phyloP scores from a whole-genome alignment of 2,329 filamentous ascomycete species.

The Aspergillus chevalieri region DNA sequence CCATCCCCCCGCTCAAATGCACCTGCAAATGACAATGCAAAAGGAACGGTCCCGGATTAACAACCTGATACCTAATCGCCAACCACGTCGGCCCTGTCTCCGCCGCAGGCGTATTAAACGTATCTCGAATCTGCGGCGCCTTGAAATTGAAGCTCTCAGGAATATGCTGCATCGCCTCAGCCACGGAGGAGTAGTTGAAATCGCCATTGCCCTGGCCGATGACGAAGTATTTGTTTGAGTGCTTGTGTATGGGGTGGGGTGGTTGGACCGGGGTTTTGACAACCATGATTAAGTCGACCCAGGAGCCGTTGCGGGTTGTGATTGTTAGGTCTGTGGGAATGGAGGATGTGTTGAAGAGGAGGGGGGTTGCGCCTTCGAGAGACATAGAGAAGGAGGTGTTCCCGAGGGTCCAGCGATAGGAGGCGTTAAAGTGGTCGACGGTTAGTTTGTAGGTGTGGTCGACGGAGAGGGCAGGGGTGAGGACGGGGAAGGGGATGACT shows the following conservation, averaged over 20 bases:
- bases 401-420: conserved; percentile 49
- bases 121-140: conserved; percentile 51
- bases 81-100: conserved; percentile 38
- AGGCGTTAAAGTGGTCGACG: conserved; percentile 27
- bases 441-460: conserved; percentile 42
- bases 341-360: conserved; percentile 43
- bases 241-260: conserved; percentile 59
- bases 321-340: conserved; percentile 44
- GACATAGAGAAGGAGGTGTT: conserved; percentile 34
- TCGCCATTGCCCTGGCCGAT: conserved; percentile 48
- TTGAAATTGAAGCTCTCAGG: conserved; percentile 53
- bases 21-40: conserved; percentile 53
- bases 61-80: conserved; percentile 48
- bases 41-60: conserved; percentile 50
- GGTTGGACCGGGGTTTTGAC: conserved; percentile 44
- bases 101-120: conserved; percentile 36
- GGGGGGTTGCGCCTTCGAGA: conserved; percentile 36
- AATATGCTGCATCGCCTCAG: conserved; percentile 44
- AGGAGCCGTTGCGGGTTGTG: conserved; percentile 42
- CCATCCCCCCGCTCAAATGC: conserved; percentile 53
- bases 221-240: conserved; percentile 55
- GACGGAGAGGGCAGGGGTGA: conserved; percentile 35
- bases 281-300: conserved; percentile 53
- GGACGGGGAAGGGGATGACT: conserved; percentile 45
- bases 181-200: conserved; percentile 51